These are phyloP conservation scores for Aspergillus novoparasiticus DNA, from an alignment of 2,329 filamentous ascomycete species.

Conservation along the genomic window DNA sequence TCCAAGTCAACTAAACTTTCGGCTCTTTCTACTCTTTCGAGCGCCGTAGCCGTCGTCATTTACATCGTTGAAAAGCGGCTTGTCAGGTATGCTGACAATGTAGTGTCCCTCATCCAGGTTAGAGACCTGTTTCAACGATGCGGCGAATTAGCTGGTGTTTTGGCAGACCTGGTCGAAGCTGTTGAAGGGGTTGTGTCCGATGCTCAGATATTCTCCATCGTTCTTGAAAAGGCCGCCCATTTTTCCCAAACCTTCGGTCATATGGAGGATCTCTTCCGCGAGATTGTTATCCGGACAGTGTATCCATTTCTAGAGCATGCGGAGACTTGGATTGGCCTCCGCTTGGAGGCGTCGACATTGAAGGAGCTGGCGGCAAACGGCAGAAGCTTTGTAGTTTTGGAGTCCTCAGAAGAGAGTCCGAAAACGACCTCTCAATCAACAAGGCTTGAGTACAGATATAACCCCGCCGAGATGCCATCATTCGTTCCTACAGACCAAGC, in stretches of 20 bases:
- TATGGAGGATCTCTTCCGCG: slow-evolving; percentile 65
- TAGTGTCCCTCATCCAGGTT: slow-evolving; percentile 40
- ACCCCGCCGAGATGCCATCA: slow-evolving; percentile 62
- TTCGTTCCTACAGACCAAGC: slow-evolving; percentile 74
- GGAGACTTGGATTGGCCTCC: slow-evolving; percentile 75
- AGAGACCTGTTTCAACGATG: slow-evolving; percentile 43
- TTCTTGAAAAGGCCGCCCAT: slow-evolving; percentile 64
- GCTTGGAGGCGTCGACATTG: slow-evolving; percentile 58
- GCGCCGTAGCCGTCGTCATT: slow-evolving; percentile 36
- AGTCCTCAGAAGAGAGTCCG: slow-evolving; percentile 62
- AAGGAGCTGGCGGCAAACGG: slow-evolving; percentile 51
- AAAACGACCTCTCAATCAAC: slow-evolving; percentile 61
- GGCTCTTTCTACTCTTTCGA: slow-evolving; percentile 39
- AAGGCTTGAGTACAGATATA: slow-evolving; percentile 61
- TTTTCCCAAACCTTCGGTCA: slow-evolving; percentile 66
- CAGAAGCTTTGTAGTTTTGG: slow-evolving; percentile 65
- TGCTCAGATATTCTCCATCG: slow-evolving; percentile 62
- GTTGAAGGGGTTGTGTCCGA: slow-evolving; percentile 56
- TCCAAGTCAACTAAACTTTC: slow-evolving; percentile 30
- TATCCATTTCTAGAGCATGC: slow-evolving; percentile 68
- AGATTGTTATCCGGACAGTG: slow-evolving; percentile 66
- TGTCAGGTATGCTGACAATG: slow-evolving; percentile 23
- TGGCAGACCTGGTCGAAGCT: slow-evolving; percentile 44
- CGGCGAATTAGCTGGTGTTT: slow-evolving; percentile 38
- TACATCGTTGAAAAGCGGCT: slow-evolving; percentile 42